Conservation (phyloP, 441 rosid species). For the Pelargonium fulgidum region DNA sequence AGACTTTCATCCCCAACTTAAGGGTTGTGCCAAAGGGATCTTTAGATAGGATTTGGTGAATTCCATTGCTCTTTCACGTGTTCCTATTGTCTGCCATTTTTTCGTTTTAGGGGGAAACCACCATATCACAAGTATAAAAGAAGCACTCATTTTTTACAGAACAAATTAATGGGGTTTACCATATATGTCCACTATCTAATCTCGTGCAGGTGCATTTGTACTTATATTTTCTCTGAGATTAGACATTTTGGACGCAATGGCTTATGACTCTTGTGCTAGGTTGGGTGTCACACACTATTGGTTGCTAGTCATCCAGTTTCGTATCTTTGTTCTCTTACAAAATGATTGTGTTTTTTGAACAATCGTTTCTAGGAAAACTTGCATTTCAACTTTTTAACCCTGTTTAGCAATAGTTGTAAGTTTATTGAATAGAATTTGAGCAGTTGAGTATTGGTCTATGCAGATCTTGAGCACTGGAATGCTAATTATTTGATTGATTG, state of each 20-base stretch:
- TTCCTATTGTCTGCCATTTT: constrained; percentile 30
- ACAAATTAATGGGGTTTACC: constrained; percentile 18
- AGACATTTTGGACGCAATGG: constrained; percentile 10
- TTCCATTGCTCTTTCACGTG: constrained; percentile 20
- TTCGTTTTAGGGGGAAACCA: constrained; percentile 11
- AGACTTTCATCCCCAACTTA: not conserved
- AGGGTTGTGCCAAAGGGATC: not conserved
- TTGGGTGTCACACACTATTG: not conserved
- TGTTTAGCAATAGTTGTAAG: not conserved
- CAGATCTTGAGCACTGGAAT: no score
- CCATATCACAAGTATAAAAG: constrained; percentile 2
- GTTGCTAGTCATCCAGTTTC: not conserved
- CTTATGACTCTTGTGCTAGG: not conserved
- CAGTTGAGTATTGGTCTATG: not conserved
- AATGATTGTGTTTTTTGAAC: not conserved
- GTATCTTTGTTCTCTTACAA: not conserved
- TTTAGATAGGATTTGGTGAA: constrained; percentile 18
- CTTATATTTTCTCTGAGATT: not conserved
- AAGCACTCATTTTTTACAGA: constrained; percentile 11
- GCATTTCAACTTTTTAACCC: not conserved
- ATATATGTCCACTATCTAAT: constrained; percentile 15
- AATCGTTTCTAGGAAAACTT: not conserved
- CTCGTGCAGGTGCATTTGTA: constrained; percentile 5
- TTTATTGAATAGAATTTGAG: not conserved
- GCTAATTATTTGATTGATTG: no score